These are phyloP conservation scores for Chrysosporium queenslandicum DNA, from an alignment of 2,329 filamentous ascomycete species.

Conservation along the genomic window DNA sequence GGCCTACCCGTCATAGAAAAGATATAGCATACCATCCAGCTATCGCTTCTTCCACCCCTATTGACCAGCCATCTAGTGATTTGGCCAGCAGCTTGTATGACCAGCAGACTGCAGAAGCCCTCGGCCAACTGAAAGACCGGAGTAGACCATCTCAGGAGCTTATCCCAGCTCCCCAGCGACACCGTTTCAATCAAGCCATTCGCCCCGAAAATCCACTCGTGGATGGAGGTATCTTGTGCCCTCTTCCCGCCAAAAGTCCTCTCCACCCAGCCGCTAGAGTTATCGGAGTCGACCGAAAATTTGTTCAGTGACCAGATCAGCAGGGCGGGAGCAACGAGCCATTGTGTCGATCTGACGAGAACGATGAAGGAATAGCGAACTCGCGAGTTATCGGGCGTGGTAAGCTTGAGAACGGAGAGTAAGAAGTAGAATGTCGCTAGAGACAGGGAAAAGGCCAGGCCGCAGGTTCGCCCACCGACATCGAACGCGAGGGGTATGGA, in stretches of 20 bases:
- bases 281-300: conserved; percentile 80
- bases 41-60: conserved; percentile 74
- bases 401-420: conserved; percentile 69
- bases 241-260: conserved; percentile 61
- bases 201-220: conserved; percentile 80
- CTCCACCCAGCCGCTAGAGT: conserved; percentile 64
- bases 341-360: conserved; percentile 66
- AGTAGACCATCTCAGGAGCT: conserved; percentile 75
- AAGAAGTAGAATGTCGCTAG: conserved; percentile 85
- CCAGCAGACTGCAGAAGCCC: conserved; percentile 89
- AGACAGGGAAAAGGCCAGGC: conserved; percentile 82
- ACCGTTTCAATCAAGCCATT: conserved; percentile 70
- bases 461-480: conserved; percentile 89
- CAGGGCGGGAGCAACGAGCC: conserved; percentile 72
- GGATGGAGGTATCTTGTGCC: conserved; percentile 54
- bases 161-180: conserved; percentile 81
- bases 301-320: conserved; percentile 93
- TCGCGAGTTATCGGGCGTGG: conserved; percentile 67
- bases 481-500: conserved; percentile 96
- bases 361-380: conserved; percentile 62
- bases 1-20: too few relatives aligned
- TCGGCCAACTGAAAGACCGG: conserved; percentile 90
- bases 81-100: conserved; percentile 90
- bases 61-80: conserved; percentile 94
- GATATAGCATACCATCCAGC: conserved; percentile 68